Evolutionary conservation across 2,329 filamentous ascomycete genomes (phyloP).

Genomic region (Penicillium sp.): DNA sequence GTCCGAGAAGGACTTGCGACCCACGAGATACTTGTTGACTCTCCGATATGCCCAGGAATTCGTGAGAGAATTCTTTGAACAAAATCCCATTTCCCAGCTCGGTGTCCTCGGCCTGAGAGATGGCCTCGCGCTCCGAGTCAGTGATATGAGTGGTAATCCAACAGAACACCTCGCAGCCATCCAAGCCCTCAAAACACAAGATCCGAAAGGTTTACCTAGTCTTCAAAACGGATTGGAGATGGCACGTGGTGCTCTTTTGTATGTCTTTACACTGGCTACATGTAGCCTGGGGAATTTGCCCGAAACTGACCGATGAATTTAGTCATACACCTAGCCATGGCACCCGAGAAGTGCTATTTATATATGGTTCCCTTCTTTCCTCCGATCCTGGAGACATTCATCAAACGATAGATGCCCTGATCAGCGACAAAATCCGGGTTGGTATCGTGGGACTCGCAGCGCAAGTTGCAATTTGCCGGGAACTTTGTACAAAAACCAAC

Average conservation of each 20-base stretch:
- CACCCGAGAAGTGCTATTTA: constrained; percentile 85
- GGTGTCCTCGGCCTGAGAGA: constrained; percentile 92
- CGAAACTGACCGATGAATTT: constrained; percentile 11
- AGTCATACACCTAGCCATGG: constrained; percentile 90
- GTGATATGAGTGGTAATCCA: constrained; percentile 88
- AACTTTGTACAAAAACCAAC: constrained; percentile 86
- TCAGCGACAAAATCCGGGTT: constrained; percentile 80
- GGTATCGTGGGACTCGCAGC: constrained; percentile 87
- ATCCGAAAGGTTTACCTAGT: constrained; percentile 73
- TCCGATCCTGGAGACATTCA: constrained; percentile 95
- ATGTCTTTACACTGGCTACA: constrained; percentile 29
- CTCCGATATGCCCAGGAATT: constrained; percentile 83
- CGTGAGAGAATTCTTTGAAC: constrained; percentile 92
- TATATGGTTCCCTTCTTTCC: constrained; percentile 86
- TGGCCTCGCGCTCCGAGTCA: constrained; percentile 79
- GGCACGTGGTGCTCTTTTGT: constrained; percentile 87
- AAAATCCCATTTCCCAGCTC: constrained; percentile 96
- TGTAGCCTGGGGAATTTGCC: neutral
- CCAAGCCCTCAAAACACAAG: constrained; percentile 61
- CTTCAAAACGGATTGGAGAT: constrained; percentile 96
- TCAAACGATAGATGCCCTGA: constrained; percentile 75
- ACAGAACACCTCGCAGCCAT: constrained; percentile 80
- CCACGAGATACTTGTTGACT: constrained; percentile 78
- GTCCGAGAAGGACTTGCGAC: constrained; percentile 90
- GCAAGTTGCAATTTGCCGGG: constrained; percentile 86